Evolutionary conservation across 177 flowering plant species (phyloP), one percentile per base, ranked within the genome.

Genomic region (Vitis hybrid): DNA sequence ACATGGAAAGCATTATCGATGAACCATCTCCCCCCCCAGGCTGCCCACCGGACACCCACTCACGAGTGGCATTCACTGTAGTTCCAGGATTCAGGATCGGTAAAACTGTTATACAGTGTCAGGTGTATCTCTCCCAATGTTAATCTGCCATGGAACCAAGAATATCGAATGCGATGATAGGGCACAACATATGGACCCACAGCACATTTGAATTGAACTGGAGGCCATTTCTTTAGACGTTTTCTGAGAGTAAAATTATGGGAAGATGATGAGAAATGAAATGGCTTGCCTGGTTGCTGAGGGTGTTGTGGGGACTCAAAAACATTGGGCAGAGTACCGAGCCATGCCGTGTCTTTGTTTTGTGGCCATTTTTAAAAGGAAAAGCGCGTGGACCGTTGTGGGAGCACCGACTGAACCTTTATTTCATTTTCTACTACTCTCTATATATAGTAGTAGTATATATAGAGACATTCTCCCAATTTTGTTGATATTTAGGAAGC

Each of bases 81-180:
- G 77, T 83, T 63, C 88, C 88, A 0, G 88, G 88, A 0, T 85
- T 85, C 76, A 76, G 70, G 66, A 74, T 85, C 46, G 85, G 81
- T 61, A 81, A 80, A 73, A 83, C 83, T 4, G 50, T 81, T 0
- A 54, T 83, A 7, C 84, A 81, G 62, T 76, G 76, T 67, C 81
- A 73, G 63, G 86, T 85, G 6, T 85, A 83, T 64, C 79, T 85
- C 51, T 70, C 85, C n/a, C 76, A 61, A 50, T 32, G 7, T 1
- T 69, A 69, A 35, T 11, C 9, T 15, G 32, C 14, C 7, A 46
- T 12, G 7, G 51, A 27, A 68, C 65, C 12, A 57, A 32, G 60
- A 51, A 58, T 58, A 0, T 2, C 50, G 2, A 63, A 41, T 27
- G 30, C 30, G 30, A 3, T 27, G 30, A 27, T 27, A 27, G 30